Evolutionary conservation across 371 early-diverging fungal species (phyloP).

Genomic region (Rhizopus microsporus): DNA sequence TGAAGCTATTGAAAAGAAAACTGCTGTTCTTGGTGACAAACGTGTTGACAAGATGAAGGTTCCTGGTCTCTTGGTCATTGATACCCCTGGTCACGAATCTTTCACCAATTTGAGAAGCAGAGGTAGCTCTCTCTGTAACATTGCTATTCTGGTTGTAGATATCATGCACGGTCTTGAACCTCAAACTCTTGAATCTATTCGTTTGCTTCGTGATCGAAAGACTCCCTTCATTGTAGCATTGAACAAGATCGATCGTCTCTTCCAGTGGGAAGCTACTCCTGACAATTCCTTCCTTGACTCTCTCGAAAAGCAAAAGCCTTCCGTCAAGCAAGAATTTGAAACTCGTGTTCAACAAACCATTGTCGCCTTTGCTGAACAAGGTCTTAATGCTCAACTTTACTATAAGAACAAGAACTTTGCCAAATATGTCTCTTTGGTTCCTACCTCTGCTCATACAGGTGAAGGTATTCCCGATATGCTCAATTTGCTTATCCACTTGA

Average conservation of each 20-base stretch:
- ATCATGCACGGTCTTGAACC: constrained; percentile 99
- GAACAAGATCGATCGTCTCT: constrained; percentile 99
- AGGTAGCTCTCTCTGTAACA: constrained; percentile 99
- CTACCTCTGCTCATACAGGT: constrained; percentile 99
- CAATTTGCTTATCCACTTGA: constrained; percentile 89
- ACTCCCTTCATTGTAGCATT: constrained; percentile 99
- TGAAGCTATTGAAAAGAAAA: constrained; percentile 91
- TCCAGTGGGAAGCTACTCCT: constrained; percentile 91
- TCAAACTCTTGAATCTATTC: constrained; percentile 98
- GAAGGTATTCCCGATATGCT: constrained; percentile 99
- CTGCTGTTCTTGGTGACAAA: constrained; percentile 66
- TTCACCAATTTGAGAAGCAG: constrained; percentile 98
- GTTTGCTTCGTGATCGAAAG: constrained; percentile 91
- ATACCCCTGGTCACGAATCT: constrained; percentile 99
- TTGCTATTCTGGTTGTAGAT: constrained; percentile 99
- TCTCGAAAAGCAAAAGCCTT: constrained; percentile 75
- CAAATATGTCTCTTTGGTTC: constrained; percentile 97
- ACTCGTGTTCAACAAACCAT: constrained; percentile 83
- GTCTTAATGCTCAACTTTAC: constrained; percentile 95
- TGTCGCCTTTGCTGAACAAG: constrained; percentile 96
- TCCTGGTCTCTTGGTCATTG: constrained; percentile 99
- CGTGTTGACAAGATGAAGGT: constrained; percentile 69
- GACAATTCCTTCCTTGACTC: constrained; percentile 85
- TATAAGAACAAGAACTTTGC: constrained; percentile 96
- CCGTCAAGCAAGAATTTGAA: constrained; percentile 89